phyloP scores from a whole-genome alignment of 805 yeast species.

The Helenozyma rhizophorensis region DNA sequence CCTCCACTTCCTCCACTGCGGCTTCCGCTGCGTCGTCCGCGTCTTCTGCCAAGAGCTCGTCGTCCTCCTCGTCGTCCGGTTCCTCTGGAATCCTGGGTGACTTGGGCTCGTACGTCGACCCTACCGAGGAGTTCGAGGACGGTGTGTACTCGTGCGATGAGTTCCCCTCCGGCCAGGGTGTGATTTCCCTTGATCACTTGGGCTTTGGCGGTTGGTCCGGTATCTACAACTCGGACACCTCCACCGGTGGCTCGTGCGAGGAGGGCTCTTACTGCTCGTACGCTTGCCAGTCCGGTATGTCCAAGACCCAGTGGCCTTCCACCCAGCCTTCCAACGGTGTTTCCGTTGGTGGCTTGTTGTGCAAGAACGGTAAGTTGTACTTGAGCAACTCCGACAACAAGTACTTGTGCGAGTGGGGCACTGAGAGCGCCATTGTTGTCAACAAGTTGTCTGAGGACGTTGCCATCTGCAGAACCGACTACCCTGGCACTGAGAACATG shows the following conservation, averaged over 20 bases:
- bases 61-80: conserved; percentile 30
- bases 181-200: conserved; percentile 63
- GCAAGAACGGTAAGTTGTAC: conserved; percentile 82
- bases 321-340: conserved; percentile 84
- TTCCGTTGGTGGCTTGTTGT: conserved; percentile 88
- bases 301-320: conserved; percentile 97
- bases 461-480: conserved; percentile 96
- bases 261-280: conserved; percentile 96
- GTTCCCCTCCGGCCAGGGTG: conserved; percentile 84
- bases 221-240: conserved; percentile 54
- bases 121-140: conserved; percentile 62
- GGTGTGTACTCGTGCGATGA: conserved; percentile 63
- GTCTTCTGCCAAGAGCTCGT: conserved; percentile 16
- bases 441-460: conserved; percentile 61
- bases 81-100: conserved; percentile 52
- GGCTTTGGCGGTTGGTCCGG: conserved; percentile 85
- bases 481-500: conserved; percentile 99
- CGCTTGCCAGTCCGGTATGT: conserved; percentile 98
- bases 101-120: conserved; percentile 51
- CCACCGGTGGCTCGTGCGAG: conserved; percentile 65
- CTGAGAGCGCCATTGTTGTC: conserved; percentile 61
- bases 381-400: conserved; percentile 64
- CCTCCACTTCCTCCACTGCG: conserved; percentile 20
- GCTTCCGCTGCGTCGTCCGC: conserved; percentile 13
- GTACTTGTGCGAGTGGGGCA: conserved; percentile 87